Percentiles rank a stretch among this genome's conserved stretches.
phyloP scores from a whole-genome alignment of 768 basidiomycete genomes.

The Suillus tomentosus region DNA sequence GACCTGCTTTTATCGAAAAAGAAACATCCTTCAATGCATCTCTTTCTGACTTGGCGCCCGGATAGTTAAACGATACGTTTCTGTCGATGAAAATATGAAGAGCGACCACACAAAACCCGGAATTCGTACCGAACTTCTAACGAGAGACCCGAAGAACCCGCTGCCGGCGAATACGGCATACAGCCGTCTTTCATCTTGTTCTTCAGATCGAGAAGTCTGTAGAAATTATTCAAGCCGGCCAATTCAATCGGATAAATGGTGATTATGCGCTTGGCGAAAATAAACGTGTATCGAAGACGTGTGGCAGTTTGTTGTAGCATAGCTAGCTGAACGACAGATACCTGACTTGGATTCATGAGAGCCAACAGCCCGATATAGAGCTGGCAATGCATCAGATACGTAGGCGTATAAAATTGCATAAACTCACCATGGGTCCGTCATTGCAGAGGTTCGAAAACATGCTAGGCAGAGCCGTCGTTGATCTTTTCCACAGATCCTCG shows the following conservation, averaged over 20 bases:
- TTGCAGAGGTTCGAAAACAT: slow-evolving; percentile 17
- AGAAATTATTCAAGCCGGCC: slow-evolving; percentile 26
- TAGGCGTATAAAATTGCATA: background rate
- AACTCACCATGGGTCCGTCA: slow-evolving; percentile 22
- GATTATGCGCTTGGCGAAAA: background rate
- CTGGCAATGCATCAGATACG: slow-evolving; percentile 11
- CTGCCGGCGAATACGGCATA: slow-evolving; percentile 25
- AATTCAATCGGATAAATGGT: slow-evolving; percentile 18
- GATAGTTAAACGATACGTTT: slow-evolving; percentile 55
- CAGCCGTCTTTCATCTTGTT: slow-evolving; percentile 32
- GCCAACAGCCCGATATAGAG: slow-evolving; percentile 33
- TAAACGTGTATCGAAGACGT: slow-evolving; percentile 27
- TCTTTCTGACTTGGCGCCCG: slow-evolving; percentile 35
- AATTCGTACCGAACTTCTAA: slow-evolving; percentile 22
- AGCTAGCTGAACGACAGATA: slow-evolving; percentile 35
- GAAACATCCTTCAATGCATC: slow-evolving; percentile 28
- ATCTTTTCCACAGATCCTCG: slow-evolving; percentile 18
- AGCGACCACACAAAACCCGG: background rate
- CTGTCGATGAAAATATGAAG: slow-evolving; percentile 30
- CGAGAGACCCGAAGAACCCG: slow-evolving; percentile 16
- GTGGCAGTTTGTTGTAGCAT: slow-evolving; percentile 29
- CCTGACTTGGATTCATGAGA: slow-evolving; percentile 25
- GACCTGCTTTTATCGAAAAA: slow-evolving; percentile 34
- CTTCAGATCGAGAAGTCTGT: slow-evolving; percentile 21
- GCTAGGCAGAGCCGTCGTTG: slow-evolving; percentile 8